Conservation (phyloP, 768 basidiomycete genomes). For the Xanthoconium stramineum region DNA sequence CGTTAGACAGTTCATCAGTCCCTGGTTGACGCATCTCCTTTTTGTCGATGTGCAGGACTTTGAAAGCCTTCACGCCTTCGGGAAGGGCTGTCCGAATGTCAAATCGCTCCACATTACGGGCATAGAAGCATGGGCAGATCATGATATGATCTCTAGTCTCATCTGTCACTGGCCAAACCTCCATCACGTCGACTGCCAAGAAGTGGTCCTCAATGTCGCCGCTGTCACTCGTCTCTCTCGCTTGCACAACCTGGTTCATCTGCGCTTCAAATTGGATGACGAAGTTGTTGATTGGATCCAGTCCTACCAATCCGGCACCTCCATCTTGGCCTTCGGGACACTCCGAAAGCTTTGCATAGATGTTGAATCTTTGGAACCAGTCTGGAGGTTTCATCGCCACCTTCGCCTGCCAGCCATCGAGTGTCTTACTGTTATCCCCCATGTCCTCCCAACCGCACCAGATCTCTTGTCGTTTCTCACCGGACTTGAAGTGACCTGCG, state of each 20-base stretch:
- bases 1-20: conserved; percentile 1
- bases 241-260: neutral
- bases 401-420: neutral
- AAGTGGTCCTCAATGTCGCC: neutral
- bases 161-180: neutral
- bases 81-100: no score
- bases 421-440: neutral
- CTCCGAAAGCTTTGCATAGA: neutral
- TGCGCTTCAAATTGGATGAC: neutral
- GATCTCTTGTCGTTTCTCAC: neutral
- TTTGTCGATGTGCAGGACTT: no score
- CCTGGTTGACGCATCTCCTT: neutral
- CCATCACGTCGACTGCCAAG: neutral
- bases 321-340: neutral
- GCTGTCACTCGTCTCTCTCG: neutral
- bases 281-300: neutral
- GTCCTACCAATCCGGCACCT: neutral
- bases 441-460: neutral
- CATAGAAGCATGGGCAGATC: no score
- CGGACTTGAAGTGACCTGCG: neutral
- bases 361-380: neutral
- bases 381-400: neutral
- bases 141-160: neutral
- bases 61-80: no score
- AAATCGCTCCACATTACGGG: no score